phyloP scores from a whole-genome alignment of 148 eudicot species.

The Diospyros kaki region DNA sequence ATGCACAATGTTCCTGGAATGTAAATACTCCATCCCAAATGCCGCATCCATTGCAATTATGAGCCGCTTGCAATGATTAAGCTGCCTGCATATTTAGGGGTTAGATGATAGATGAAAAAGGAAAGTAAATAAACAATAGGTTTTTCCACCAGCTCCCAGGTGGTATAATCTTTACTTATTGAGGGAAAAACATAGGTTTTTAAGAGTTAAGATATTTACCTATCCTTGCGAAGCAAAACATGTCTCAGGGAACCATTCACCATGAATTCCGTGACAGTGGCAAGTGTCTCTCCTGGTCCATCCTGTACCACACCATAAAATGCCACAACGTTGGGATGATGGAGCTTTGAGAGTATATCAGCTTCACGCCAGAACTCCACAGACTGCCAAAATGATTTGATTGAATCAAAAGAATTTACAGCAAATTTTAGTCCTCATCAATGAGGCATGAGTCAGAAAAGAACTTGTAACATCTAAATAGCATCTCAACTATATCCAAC shows the following conservation, averaged over 20 bases:
- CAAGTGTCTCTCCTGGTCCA: constrained; percentile 78
- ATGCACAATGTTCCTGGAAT: constrained; percentile 76
- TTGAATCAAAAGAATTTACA: not conserved
- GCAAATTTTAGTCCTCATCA: constrained; percentile 1
- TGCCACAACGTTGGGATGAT: constrained; percentile 90
- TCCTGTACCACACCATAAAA: constrained; percentile 88
- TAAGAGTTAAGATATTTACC: constrained; percentile 32
- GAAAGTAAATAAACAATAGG: not conserved
- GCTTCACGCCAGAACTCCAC: constrained; percentile 88
- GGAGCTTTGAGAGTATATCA: constrained; percentile 72
- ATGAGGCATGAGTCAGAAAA: not conserved
- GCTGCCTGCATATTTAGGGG: constrained; percentile 34
- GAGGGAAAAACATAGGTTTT: not conserved
- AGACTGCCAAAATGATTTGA: constrained; percentile 29
- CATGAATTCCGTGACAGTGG: constrained; percentile 81
- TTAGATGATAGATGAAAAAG: not conserved
- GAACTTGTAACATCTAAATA: constrained; percentile 6
- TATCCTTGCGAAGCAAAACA: constrained; percentile 69
- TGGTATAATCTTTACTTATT: no score
- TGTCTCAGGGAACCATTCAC: constrained; percentile 82
- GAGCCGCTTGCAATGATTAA: constrained; percentile 72
- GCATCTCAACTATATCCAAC: not conserved
- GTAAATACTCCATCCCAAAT: constrained; percentile 92
- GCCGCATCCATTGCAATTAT: constrained; percentile 93
- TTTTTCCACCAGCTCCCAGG: no score